Evolutionary conservation across 2,329 filamentous ascomycete genomes (phyloP).

Genomic region (Verticillium zaregamsianum): DNA sequence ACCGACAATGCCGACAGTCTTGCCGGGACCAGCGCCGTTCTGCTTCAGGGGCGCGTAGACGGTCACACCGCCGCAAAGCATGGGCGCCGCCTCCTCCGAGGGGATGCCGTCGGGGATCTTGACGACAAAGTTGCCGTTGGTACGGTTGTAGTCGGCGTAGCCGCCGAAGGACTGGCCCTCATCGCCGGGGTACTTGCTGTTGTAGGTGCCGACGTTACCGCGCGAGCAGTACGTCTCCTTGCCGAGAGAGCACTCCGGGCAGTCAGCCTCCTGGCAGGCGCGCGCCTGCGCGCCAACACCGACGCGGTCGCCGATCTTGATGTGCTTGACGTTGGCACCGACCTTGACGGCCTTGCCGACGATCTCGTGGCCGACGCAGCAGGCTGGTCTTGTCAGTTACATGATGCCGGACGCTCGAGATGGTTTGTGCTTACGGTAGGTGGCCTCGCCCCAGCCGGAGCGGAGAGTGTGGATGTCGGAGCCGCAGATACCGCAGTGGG

Average conservation of each 20-base stretch:
- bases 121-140: conserved; percentile 37
- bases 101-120: conserved; percentile 4
- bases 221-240: conserved; percentile 65
- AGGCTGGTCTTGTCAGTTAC: neutral
- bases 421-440: conserved; percentile 25
- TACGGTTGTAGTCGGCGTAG: conserved; percentile 51
- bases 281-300: conserved; percentile 66
- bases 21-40: conserved; percentile 20
- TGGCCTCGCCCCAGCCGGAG: conserved; percentile 44
- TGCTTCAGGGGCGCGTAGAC: conserved; percentile 18
- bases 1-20: conserved; percentile 20
- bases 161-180: conserved; percentile 62
- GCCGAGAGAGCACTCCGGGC: conserved; percentile 60
- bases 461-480: conserved; percentile 55
- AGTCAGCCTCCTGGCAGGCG: conserved; percentile 54
- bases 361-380: conserved; percentile 44
- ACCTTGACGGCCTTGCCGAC: conserved; percentile 65
- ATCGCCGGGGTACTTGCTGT: conserved; percentile 45
- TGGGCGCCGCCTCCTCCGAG: conserved; percentile 3
- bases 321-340: conserved; percentile 59
- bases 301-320: conserved; percentile 60
- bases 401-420: neutral
- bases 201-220: conserved; percentile 57
- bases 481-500: conserved; percentile 63
- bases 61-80: conserved; percentile 17